A percentile compares a stretch with the other conserved stretches of the same genome.
Conservation (phyloP, 2,329 filamentous ascomycete genomes). For the Zopfia rhizophila region DNA sequence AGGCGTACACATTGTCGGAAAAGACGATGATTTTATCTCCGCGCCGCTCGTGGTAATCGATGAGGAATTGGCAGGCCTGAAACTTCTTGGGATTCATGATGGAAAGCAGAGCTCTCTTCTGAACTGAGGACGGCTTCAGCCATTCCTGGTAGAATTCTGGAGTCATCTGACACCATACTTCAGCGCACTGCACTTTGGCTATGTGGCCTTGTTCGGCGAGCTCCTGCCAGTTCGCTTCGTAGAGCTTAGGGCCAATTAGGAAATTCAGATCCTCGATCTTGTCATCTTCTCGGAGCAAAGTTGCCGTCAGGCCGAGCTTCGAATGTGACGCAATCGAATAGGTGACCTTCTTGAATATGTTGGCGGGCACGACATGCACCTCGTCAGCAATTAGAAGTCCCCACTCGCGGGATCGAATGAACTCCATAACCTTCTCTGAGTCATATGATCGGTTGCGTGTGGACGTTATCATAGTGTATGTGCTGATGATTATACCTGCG, state of each 20-base stretch:
- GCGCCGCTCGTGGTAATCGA: slow-evolving; percentile 93
- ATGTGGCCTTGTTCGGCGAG: slow-evolving; percentile 97
- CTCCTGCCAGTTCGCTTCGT: slow-evolving; percentile 99
- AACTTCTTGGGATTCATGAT: slow-evolving; percentile 99
- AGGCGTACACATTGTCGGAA: slow-evolving; percentile 94
- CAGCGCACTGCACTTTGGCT: slow-evolving; percentile 94
- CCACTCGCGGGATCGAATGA: slow-evolving; percentile 90
- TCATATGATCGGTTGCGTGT: slow-evolving; percentile 88
- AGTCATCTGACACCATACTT: slow-evolving; percentile 99
- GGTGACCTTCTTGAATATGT: slow-evolving; percentile 95
- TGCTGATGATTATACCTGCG: slow-evolving; percentile 96
- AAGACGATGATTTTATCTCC: slow-evolving; percentile 99
- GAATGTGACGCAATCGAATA: slow-evolving; percentile 93
- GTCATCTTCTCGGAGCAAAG: slow-evolving; percentile 93
- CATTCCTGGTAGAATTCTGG: slow-evolving; percentile 98
- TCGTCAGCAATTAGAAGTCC: slow-evolving; percentile 97
- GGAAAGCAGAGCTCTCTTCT: slow-evolving; percentile 77
- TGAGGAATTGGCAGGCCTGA: slow-evolving; percentile 97
- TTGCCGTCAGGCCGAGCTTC: slow-evolving; percentile 94
- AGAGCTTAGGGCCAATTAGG: slow-evolving; percentile 94
- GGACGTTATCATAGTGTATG: slow-evolving; percentile 98
- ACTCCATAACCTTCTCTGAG: slow-evolving; percentile 97
- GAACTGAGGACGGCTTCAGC: slow-evolving; percentile 71
- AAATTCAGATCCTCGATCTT: slow-evolving; percentile 99
- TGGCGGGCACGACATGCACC: slow-evolving; percentile 96